Conservation (phyloP, 352 stramenopile genomes). For the Peronospora farinosa region DNA sequence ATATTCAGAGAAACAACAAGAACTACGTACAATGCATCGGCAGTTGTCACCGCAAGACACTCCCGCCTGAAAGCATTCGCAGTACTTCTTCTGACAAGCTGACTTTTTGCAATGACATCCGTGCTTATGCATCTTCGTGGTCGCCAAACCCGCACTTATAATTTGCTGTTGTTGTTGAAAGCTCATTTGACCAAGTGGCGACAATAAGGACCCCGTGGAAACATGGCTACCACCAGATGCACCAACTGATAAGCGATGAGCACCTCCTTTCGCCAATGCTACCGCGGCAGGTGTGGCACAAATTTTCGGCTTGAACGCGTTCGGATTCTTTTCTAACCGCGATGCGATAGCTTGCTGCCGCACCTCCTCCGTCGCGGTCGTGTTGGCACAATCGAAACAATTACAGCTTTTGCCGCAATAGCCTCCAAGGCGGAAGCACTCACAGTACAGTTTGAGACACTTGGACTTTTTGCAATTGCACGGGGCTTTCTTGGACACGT, state of each 20-base stretch:
- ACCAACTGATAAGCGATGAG: constrained; percentile 14
- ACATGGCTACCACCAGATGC: constrained; percentile 8
- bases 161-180: constrained; percentile 19
- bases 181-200: constrained; percentile 14
- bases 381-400: constrained; percentile 91
- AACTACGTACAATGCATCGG: constrained; percentile 78
- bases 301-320: constrained; percentile 95
- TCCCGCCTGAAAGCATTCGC: constrained; percentile 93
- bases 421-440: constrained; percentile 91
- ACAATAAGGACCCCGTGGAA: constrained; percentile 20
- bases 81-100: constrained; percentile 97
- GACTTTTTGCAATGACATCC: constrained; percentile 96
- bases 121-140: constrained; percentile 88
- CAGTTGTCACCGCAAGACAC: constrained; percentile 84
- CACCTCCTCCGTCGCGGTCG: constrained; percentile 48
- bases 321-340: constrained; percentile 91
- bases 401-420: constrained; percentile 92
- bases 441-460: constrained; percentile 95
- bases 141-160: constrained; percentile 12
- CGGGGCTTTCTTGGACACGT: constrained; percentile 49
- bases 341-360: constrained; percentile 81
- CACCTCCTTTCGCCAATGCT: constrained; percentile 9
- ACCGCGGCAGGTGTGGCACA: constrained; percentile 31
- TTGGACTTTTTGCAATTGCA: constrained; percentile 98
- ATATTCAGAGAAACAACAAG: background rate